Evolutionary conservation across 805 yeast species (phyloP), one percentile per base, ranked within the genome.

Genomic region (Kazachstania taianensis): DNA sequence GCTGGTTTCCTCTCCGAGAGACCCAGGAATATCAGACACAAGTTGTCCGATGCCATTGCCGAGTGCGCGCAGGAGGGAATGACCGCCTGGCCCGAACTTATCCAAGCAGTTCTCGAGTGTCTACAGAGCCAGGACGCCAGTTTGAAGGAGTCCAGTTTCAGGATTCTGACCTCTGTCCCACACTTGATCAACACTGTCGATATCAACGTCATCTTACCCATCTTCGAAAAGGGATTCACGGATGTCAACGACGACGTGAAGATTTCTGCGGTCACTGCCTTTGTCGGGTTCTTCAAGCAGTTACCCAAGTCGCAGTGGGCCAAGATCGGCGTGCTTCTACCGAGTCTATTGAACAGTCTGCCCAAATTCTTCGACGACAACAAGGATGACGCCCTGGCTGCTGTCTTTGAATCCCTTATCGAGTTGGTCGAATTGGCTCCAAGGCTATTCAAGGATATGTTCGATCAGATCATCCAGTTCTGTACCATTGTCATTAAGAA

Each of bases 341-440:
- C 97, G 34, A 73, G 77, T 46, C 64, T 92, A 50, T 68, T 92
- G 46, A 84, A 84, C 57, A 82, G 94, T 30, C 69, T 92, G 49
- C 96, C 96, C 35, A 78, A 85, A 46, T 73, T 92, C 42, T 67
- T 86, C 41, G 78, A 74, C 43, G 75, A 69, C 50, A 87, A 89
- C 30, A 81, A 85, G 52, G 92, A 84, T 40, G 65, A 70, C 12
- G 83, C 94, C 5, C 70, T 92, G 44, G 79, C 95, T 1, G 70
- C 85, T 5, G 94, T 87, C n/a, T 71, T 92, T 45, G 94, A 86
- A 58, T 72, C 86, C 6, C 66, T 92, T 46, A 85, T 87, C 37
- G 97, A 92, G 48, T 70, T 92, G 41, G 96, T 87, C 7, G 89
- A 81, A 43, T 64, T 87, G 41, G 97, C 96, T 7, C 97, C 98